Conservation (phyloP, 164 flowering plant genomes). For the Vitis rupestris region DNA sequence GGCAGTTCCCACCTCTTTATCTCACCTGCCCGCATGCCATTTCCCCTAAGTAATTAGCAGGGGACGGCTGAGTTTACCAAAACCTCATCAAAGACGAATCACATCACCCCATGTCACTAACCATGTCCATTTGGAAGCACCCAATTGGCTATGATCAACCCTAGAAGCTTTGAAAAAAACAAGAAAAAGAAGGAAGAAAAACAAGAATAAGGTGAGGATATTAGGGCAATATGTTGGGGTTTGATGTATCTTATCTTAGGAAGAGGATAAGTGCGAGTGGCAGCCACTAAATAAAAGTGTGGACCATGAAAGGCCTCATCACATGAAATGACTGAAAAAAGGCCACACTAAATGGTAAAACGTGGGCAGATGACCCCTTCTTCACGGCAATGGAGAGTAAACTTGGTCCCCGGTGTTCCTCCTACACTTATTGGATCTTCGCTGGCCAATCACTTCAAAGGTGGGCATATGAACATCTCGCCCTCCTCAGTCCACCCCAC, state of each 20-base stretch:
- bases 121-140: no score
- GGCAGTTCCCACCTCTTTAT: not conserved
- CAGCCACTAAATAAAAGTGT: conserved; percentile 10
- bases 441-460: conserved; percentile 17
- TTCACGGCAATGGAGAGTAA: not conserved
- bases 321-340: conserved; percentile 14
- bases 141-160: no score
- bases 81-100: not conserved
- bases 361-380: not conserved
- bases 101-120: not conserved
- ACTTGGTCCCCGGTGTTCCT: conserved; percentile 15
- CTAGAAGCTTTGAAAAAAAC: no score
- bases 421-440: conserved; percentile 8
- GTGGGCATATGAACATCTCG: conserved; percentile 6
- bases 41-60: not conserved
- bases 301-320: conserved; percentile 19
- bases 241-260: not conserved
- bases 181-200: no score
- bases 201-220: no score
- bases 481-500: not conserved
- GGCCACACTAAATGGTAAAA: not conserved
- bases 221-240: no score
- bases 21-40: not conserved
- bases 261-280: conserved; percentile 6
- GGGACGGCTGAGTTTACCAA: no score